Evolutionary conservation across 2,329 filamentous ascomycete genomes (phyloP), one percentile per base, ranked within the genome.

Genomic region (Fonsecaea nubica): DNA sequence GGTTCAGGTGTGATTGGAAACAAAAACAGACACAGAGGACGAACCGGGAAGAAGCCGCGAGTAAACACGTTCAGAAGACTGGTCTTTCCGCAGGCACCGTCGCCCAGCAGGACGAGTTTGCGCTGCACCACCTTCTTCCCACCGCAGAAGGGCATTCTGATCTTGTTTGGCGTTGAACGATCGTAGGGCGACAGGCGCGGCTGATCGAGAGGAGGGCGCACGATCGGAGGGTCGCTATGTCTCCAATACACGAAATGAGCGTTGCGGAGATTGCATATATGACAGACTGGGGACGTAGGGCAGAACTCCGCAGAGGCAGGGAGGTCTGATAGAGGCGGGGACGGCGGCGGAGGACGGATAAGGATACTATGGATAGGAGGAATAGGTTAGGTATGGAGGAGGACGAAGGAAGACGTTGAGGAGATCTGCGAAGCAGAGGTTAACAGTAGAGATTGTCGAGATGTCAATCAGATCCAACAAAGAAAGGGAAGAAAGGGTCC

Each of bases 31-130:
- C 60, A 30, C 45, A 15, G 64, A n/a, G 30, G 40, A 65, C 86
- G 84, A 83, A 89, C 87, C 59, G 94, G 94, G 80, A 99, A 99
- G 80, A 97, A 97, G 71, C 92, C 94, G 74, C 48, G 70, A 3
- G 95, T 99, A 82, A 99, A 99, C 79, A 99, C 95, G 79, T 99
- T 99, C 75, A 99, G 83, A 76, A 98, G 82, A 71, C 93, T 97
- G 63, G 95, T 99, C 86, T 99, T 99, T 77, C 72, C 70, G 36
- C 72, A 73, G 63, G 65, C 71, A 52, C 70, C 71, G 69, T 86
- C 87, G 77, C 82, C 96, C 91, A 97, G 85, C 75, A 97, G 86
- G 76, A 97, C 93, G 82, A 97, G 91, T 89, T 97, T 97, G 82
- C 93, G 92, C 87, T 96, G 92, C 75, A 94, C 92, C 63, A 92